Evolutionary conservation across 2,329 filamentous ascomycete species (phyloP).

Genomic region (Harringtonia lauricola): DNA sequence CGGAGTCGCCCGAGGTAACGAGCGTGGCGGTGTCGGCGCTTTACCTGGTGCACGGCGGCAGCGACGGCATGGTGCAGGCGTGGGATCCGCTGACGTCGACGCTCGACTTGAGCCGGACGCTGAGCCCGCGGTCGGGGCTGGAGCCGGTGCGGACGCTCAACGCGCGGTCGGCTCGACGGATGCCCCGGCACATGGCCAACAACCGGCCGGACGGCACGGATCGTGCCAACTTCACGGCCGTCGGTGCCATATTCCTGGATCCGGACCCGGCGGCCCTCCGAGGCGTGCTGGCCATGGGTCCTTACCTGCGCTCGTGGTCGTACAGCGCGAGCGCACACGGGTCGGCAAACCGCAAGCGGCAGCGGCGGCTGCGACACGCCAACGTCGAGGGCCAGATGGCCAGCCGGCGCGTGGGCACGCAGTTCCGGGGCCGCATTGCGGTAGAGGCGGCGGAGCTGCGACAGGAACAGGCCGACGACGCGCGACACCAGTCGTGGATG

Average conservation of each 20-base stretch:
- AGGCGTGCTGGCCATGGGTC: slow-evolving; percentile 78
- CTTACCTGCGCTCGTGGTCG: slow-evolving; percentile 83
- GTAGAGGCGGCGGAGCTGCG: slow-evolving; percentile 77
- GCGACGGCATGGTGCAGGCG: slow-evolving; percentile 86
- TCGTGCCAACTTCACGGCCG: slow-evolving; percentile 68
- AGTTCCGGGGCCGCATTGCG: slow-evolving; percentile 71
- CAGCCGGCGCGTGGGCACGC: slow-evolving; percentile 48
- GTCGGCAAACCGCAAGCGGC: slow-evolving; percentile 66
- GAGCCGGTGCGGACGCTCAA: slow-evolving; percentile 79
- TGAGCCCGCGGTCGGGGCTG: slow-evolving; percentile 75
- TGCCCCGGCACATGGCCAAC: slow-evolving; percentile 58
- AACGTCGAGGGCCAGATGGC: slow-evolving; percentile 41
- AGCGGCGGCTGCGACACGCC: slow-evolving; percentile 64
- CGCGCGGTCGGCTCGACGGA: slow-evolving; percentile 69
- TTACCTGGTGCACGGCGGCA: slow-evolving; percentile 86
- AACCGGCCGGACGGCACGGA: slow-evolving; percentile 46
- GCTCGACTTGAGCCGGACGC: slow-evolving; percentile 65
- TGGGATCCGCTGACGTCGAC: slow-evolving; percentile 92
- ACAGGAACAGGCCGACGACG: slow-evolving; percentile 55
- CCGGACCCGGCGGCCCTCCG: slow-evolving; percentile 77
- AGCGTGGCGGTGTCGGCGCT: slow-evolving; percentile 74
- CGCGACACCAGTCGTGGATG: slow-evolving; percentile 58
- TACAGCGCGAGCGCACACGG: slow-evolving; percentile 70
- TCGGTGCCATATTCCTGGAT: slow-evolving; percentile 75
- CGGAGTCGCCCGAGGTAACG: slow-evolving; percentile 80